These are phyloP conservation scores for Phytophthora ramorum DNA, from an alignment of 352 stramenopile genomes.

Conservation along the genomic window DNA sequence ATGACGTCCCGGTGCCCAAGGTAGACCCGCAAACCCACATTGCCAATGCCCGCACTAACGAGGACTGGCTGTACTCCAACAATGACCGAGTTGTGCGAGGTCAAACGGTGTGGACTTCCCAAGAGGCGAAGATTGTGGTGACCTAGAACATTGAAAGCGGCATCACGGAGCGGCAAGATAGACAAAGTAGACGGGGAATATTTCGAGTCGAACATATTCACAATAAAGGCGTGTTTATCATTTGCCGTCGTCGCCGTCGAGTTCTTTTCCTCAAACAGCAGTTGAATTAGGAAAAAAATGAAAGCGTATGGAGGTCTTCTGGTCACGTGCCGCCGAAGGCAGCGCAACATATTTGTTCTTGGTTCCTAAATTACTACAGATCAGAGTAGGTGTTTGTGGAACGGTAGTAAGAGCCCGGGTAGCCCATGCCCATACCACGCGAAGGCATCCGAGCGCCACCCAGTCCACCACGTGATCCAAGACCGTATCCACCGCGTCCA, in stretches of 20 bases:
- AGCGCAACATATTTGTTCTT: constrained; percentile 20
- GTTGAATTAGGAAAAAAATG: neutral
- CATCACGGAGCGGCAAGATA: neutral
- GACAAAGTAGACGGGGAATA: no score
- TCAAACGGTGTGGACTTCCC: constrained; percentile 62
- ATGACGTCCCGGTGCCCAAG: constrained; percentile 44
- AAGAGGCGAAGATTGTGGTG: constrained; percentile 30
- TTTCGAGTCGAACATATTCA: neutral
- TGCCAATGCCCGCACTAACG: constrained; percentile 76
- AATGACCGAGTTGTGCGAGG: constrained; percentile 62
- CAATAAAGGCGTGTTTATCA: constrained; percentile 20
- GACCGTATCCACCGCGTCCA: constrained; percentile 30
- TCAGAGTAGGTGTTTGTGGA: constrained; percentile 64
- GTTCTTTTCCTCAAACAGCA: constrained; percentile 13
- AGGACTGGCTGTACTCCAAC: constrained; percentile 55
- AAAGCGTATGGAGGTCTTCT: constrained; percentile 18
- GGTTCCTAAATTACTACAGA: constrained; percentile 47
- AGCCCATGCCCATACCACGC: constrained; percentile 55
- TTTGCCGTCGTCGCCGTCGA: constrained; percentile 12
- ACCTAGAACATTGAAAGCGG: constrained; percentile 3
- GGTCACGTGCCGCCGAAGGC: constrained; percentile 9
- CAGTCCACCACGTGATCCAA: constrained; percentile 34
- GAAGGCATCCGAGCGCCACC: constrained; percentile 27
- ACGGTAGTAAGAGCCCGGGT: constrained; percentile 61
- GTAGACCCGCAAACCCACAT: constrained; percentile 75